Conservation (phyloP, 2,329 filamentous ascomycete genomes). For the Pyrenophora tritici-repentis region DNA sequence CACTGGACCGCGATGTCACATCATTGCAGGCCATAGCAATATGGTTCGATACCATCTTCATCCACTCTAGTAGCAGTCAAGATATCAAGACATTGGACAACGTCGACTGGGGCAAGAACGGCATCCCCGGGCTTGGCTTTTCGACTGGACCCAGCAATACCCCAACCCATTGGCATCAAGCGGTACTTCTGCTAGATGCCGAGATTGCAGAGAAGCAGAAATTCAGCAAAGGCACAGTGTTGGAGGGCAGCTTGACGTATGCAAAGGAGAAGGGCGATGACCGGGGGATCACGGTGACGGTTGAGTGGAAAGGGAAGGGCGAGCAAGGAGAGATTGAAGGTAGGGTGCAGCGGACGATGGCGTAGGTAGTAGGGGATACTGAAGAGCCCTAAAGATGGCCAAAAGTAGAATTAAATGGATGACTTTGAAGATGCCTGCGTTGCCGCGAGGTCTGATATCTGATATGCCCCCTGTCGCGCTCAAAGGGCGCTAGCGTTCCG, state of each 20-base stretch:
- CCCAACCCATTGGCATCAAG: conserved; percentile 91
- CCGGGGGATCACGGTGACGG: conserved; percentile 47
- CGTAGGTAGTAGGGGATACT: conserved; percentile 6
- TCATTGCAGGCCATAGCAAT: conserved; percentile 83
- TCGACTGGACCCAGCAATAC: conserved; percentile 80
- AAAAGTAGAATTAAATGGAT: too few relatives aligned
- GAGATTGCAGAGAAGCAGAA: conserved; percentile 52
- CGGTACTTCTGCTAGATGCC: conserved; percentile 71
- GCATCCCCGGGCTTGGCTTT: conserved; percentile 71
- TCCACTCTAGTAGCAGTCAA: conserved; percentile 55
- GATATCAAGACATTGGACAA: conserved; percentile 55
- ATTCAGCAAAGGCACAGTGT: conserved; percentile 62
- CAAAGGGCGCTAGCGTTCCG: conserved; percentile 8
- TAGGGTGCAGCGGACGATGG: conserved; percentile 41
- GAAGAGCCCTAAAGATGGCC: not conserved
- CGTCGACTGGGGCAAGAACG: conserved; percentile 63
- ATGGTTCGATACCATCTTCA: conserved; percentile 96
- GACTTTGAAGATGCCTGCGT: too few relatives aligned
- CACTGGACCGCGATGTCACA: conserved; percentile 65
- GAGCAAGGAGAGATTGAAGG: conserved; percentile 36
- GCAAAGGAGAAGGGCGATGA: conserved; percentile 60
- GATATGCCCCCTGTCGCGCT: too few relatives aligned
- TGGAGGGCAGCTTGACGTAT: conserved; percentile 73
- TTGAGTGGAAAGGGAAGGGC: conserved; percentile 45
- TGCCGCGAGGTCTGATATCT: too few relatives aligned